Conservation (phyloP, 805 yeast species). For the Priceomyces castillae region DNA sequence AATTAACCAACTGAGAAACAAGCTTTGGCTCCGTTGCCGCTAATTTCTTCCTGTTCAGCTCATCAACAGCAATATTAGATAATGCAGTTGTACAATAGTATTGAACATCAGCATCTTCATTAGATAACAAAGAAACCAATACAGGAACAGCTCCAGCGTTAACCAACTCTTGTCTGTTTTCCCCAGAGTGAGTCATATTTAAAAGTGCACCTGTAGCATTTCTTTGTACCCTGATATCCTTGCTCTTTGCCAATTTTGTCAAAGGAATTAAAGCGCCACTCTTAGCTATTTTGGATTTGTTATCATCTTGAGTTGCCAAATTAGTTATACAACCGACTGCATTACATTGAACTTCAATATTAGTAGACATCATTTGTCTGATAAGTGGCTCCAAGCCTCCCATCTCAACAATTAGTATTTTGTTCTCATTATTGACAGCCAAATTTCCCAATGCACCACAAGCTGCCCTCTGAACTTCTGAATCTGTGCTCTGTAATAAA, state of each 20-base stretch:
- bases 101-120: slow-evolving; percentile 94
- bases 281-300: slow-evolving; percentile 92
- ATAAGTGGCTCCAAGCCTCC: slow-evolving; percentile 96
- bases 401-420: slow-evolving; percentile 91
- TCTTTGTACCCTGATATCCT: slow-evolving; percentile 94
- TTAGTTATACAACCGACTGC: slow-evolving; percentile 99
- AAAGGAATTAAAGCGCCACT: slow-evolving; percentile 94
- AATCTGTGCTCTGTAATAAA: slow-evolving; percentile 78
- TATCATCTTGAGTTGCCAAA: slow-evolving; percentile 96
- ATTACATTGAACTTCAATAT: slow-evolving; percentile 97
- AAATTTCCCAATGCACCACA: slow-evolving; percentile 98
- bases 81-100: slow-evolving; percentile 97
- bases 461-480: slow-evolving; percentile 97
- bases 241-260: slow-evolving; percentile 90
- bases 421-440: slow-evolving; percentile 95
- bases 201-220: slow-evolving; percentile 97
- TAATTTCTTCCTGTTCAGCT: slow-evolving; percentile 79
- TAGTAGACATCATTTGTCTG: slow-evolving; percentile 95
- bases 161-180: slow-evolving; percentile 92
- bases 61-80: slow-evolving; percentile 96
- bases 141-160: slow-evolving; percentile 99
- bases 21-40: slow-evolving; percentile 91
- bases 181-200: slow-evolving; percentile 97
- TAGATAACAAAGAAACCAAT: slow-evolving; percentile 77
- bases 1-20: slow-evolving; percentile 78